A percentile compares a stretch with the other conserved stretches of the same genome.
These are phyloP conservation scores for Amphibolis antarctica DNA, from an alignment of 106 monocot species.

Conservation along the genomic window DNA sequence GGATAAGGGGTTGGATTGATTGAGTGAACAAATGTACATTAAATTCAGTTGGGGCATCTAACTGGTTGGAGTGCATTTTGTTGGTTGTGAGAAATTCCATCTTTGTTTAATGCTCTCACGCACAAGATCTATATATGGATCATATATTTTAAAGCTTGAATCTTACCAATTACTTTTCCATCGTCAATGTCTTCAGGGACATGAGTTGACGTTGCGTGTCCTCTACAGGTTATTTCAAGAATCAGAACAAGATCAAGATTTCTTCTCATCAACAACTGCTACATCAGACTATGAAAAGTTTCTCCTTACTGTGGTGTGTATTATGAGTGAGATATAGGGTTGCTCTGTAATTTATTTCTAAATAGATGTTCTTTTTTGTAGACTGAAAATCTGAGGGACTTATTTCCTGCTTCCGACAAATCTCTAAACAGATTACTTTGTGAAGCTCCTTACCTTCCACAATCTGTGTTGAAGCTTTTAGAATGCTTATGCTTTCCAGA, in stretches of 20 bases:
- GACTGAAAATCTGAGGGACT: constrained; percentile 71
- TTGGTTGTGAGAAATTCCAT: too few species aligned
- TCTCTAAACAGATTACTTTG: constrained; percentile 73
- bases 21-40: too few species aligned
- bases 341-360: background rate
- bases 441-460: constrained; percentile 75
- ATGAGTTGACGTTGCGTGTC: constrained; percentile 84
- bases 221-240: constrained; percentile 85
- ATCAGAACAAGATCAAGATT: constrained; percentile 88
- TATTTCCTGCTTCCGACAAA: constrained; percentile 86
- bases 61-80: too few species aligned
- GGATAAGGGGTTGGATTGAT: too few species aligned
- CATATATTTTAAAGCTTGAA: background rate
- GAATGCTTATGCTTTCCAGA: constrained; percentile 73
- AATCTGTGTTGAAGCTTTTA: constrained; percentile 53
- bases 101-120: too few species aligned
- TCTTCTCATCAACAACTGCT: constrained; percentile 87
- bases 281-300: constrained; percentile 87
- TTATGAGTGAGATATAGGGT: constrained; percentile 2
- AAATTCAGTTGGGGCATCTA: too few species aligned
- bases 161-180: background rate
- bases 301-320: constrained; percentile 60
- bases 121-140: too few species aligned
- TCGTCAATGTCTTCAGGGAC: constrained; percentile 54
- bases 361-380: constrained; percentile 9